Evolutionary conservation across 768 basidiomycete species (phyloP).

Genomic region (Lenzites betulinus): DNA sequence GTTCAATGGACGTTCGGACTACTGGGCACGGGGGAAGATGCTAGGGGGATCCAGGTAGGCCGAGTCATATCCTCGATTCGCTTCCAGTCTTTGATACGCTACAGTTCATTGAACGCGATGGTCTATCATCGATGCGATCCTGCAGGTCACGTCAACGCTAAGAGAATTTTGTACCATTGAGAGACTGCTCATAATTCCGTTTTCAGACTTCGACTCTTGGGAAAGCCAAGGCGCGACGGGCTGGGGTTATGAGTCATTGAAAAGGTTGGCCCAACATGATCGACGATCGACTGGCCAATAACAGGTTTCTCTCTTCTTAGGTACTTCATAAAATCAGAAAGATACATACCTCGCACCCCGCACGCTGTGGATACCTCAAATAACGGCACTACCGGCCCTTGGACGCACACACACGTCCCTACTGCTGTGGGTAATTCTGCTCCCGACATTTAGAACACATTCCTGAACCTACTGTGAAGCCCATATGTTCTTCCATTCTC

Average conservation of each 20-base stretch:
- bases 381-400: conserved; percentile 14
- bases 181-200: neutral
- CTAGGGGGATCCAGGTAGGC: conserved; percentile 31
- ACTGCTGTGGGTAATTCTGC: neutral
- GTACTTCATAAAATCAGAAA: conserved; percentile 26
- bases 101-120: conserved; percentile 29
- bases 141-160: conserved; percentile 16
- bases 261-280: conserved; percentile 2
- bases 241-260: conserved; percentile 28
- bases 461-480: neutral
- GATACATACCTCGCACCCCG: conserved; percentile 11
- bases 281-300: neutral
- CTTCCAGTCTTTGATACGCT: neutral
- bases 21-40: conserved; percentile 30
- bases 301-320: conserved; percentile 6
- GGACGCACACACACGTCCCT: neutral
- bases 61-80: too few relatives aligned
- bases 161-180: too few relatives aligned
- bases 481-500: neutral
- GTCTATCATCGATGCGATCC: conserved; percentile 30
- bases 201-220: conserved; percentile 29
- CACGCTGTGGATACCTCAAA: neutral
- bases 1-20: conserved; percentile 17
- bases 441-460: neutral
- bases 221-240: conserved; percentile 23